Percentiles rank a stretch among this genome's conserved stretches.
phyloP scores from a whole-genome alignment of 345 rosid genomes.

The Arabidopsis arenosa region DNA sequence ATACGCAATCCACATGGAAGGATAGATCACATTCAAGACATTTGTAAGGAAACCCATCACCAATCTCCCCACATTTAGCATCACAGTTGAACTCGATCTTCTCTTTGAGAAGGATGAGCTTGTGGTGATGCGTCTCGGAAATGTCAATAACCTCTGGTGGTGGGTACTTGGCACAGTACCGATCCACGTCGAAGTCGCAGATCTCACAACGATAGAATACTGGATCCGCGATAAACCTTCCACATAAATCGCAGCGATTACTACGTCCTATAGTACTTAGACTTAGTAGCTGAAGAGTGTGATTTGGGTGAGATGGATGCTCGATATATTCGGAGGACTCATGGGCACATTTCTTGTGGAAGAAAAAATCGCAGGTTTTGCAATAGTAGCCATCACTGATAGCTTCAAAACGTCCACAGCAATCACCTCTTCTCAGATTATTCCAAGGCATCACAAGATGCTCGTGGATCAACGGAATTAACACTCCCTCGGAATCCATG shows the following conservation, averaged over 20 bases:
- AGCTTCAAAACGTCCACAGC: not conserved
- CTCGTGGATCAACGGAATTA: not conserved
- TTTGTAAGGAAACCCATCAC: not conserved
- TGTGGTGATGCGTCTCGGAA: not conserved
- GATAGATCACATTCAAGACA: not conserved
- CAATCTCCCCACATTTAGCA: not conserved
- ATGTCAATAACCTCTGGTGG: not conserved
- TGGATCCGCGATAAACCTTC: accelerated
- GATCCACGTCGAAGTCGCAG: not conserved
- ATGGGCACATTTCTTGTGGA: not conserved
- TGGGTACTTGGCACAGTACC: constrained; percentile 8
- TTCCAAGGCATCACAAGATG: constrained; percentile 6
- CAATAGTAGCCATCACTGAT: not conserved
- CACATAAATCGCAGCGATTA: not conserved
- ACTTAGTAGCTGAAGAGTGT: too few relatives aligned
- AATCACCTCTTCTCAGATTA: not conserved
- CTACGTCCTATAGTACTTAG: too few relatives aligned
- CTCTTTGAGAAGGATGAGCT: not conserved
- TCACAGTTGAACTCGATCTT: not conserved
- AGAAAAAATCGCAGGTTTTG: not conserved
- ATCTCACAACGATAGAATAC: not conserved
- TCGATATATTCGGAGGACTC: too few relatives aligned
- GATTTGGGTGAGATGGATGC: too few relatives aligned
- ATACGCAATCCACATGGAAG: constrained; percentile 6
- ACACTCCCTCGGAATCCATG: not conserved